Conservation (phyloP, 225 moss, liverwort and hornwort species). For the Polytrichum commune region DNA sequence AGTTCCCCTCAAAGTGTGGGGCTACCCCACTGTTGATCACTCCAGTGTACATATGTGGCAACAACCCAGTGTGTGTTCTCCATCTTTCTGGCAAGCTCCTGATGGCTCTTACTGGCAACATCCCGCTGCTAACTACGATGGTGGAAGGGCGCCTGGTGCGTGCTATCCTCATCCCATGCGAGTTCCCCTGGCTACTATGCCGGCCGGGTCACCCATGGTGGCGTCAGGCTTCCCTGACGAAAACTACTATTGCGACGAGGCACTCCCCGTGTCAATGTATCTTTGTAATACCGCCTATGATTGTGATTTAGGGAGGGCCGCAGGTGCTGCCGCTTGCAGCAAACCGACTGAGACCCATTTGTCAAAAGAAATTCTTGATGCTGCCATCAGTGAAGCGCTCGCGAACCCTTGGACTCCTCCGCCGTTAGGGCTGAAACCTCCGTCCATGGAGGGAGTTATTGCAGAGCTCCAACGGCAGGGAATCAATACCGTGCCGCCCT, state of each 20-base stretch:
- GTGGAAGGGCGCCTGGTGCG: slow-evolving; percentile 20
- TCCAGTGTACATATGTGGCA: slow-evolving; percentile 95
- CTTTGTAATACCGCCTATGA: slow-evolving; percentile 59
- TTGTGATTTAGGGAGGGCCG: slow-evolving; percentile 82
- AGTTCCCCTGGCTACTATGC: slow-evolving; percentile 25
- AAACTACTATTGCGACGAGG: slow-evolving; percentile 76
- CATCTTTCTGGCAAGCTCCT: slow-evolving; percentile 92
- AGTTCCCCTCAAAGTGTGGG: slow-evolving; percentile 88
- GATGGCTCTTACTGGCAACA: slow-evolving; percentile 99
- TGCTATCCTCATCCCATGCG: slow-evolving; percentile 58
- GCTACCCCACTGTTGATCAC: slow-evolving; percentile 90
- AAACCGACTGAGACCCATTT: slow-evolving; percentile 85
- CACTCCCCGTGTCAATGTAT: slow-evolving; percentile 72
- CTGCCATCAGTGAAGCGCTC: slow-evolving; percentile 90
- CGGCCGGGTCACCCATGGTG: slow-evolving; percentile 22
- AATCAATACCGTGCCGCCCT: slow-evolving; percentile 85
- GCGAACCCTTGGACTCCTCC: slow-evolving; percentile 94
- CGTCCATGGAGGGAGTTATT: slow-evolving; percentile 94
- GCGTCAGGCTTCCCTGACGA: slow-evolving; percentile 56
- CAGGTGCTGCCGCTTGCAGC: slow-evolving; percentile 88
- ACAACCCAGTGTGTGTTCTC: slow-evolving; percentile 67
- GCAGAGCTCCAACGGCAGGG: slow-evolving; percentile 94
- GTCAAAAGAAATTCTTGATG: slow-evolving; percentile 94
- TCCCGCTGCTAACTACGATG: slow-evolving; percentile 55
- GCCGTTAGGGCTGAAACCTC: slow-evolving; percentile 90